Conservation (phyloP, 176 grass and related monocot species). For the Chloris gayana region DNA sequence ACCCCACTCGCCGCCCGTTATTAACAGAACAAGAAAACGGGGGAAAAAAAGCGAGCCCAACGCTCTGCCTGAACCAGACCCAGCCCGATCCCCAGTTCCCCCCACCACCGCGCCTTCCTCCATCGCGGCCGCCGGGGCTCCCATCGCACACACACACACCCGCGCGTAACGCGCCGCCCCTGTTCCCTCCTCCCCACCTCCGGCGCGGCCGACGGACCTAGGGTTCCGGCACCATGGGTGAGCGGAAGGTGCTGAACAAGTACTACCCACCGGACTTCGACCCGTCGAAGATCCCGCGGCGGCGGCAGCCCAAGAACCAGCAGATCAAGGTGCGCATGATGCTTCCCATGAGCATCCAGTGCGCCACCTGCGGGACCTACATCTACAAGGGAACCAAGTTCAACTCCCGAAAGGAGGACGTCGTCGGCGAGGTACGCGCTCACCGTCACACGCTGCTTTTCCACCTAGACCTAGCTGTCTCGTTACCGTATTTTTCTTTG, state of each 20-base stretch:
- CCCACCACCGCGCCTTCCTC: background rate
- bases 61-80: too few species aligned
- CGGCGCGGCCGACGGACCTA: conserved; percentile 22
- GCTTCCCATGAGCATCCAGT: conserved; percentile 83
- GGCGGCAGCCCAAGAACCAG: conserved; percentile 66
- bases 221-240: conserved; percentile 48
- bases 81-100: background rate
- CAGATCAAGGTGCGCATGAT: conserved; percentile 89
- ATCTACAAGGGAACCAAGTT: conserved; percentile 91
- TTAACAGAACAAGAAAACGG: background rate
- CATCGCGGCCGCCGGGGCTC: background rate
- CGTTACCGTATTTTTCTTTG: background rate
- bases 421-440: conserved; percentile 64
- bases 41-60: background rate
- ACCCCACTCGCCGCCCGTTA: background rate
- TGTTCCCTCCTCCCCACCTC: background rate
- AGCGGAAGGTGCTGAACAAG: conserved; percentile 79
- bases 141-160: background rate
- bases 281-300: conserved; percentile 68
- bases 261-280: conserved; percentile 82
- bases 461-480: background rate
- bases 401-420: conserved; percentile 83
- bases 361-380: conserved; percentile 72
- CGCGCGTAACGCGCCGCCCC: too few species aligned
- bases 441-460: too few species aligned